Conservation (phyloP, 2,329 filamentous ascomycete species). For the Leptoxyphium fumago region DNA sequence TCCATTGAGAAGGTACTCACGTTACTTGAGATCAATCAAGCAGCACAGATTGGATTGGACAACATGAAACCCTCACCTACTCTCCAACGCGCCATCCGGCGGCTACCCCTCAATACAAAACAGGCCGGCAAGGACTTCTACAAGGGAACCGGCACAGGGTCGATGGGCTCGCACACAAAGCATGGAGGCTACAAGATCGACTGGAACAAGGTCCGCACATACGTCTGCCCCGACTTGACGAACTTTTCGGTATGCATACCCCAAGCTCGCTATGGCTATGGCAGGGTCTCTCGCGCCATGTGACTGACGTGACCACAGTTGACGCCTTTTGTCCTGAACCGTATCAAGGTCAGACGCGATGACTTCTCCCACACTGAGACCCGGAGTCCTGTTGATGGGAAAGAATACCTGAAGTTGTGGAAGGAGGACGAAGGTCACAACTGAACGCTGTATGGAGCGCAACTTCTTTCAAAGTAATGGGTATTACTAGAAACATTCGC, state of each 20-base stretch:
- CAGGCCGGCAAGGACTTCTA: slow-evolving; percentile 89
- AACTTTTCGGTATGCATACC: slow-evolving; percentile 50
- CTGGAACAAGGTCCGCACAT: slow-evolving; percentile 79
- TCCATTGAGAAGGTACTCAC: too few relatives aligned
- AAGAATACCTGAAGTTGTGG: slow-evolving; percentile 20
- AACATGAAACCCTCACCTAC: slow-evolving; percentile 46
- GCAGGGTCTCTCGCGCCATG: neutral
- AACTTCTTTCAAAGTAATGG: too few relatives aligned
- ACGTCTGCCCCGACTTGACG: slow-evolving; percentile 59
- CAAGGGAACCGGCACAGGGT: slow-evolving; percentile 83
- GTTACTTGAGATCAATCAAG: too few relatives aligned
- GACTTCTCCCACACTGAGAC: slow-evolving; percentile 29
- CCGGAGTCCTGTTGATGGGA: slow-evolving; percentile 14
- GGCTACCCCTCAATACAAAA: slow-evolving; percentile 77
- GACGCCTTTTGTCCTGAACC: slow-evolving; percentile 60
- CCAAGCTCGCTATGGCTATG: neutral
- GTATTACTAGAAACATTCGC: too few relatives aligned
- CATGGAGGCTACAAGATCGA: slow-evolving; percentile 75
- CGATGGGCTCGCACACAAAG: slow-evolving; percentile 73
- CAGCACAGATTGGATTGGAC: too few relatives aligned
- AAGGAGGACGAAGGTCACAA: slow-evolving; percentile 12
- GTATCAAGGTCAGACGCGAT: slow-evolving; percentile 39
- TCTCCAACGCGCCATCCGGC: slow-evolving; percentile 55
- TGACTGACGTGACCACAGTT: slow-evolving; percentile 38
- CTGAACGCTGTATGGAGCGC: neutral